phyloP scores from a whole-genome alignment of 768 basidiomycete species.

The Trametes cinnabarina region DNA sequence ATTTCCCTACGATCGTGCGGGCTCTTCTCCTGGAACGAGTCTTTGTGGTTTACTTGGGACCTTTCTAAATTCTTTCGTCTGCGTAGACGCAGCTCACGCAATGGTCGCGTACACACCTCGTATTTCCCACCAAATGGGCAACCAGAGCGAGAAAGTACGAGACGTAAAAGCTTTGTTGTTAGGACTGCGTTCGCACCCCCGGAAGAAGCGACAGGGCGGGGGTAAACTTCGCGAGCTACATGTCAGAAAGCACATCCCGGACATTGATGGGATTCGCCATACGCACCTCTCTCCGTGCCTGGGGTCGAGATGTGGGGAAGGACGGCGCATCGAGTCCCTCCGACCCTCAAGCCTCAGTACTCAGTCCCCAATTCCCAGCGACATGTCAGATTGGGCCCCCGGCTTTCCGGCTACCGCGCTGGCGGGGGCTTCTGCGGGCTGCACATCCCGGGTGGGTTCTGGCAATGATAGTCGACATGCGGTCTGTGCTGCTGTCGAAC shows the following conservation, averaged over 20 bases:
- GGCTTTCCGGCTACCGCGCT: constrained; percentile 1
- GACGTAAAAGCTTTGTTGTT: too few species aligned
- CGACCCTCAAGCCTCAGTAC: too few species aligned
- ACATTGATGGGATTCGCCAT: not conserved
- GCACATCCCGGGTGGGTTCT: not conserved
- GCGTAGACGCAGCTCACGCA: too few species aligned
- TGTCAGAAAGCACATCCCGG: not conserved
- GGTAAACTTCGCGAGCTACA: not conserved
- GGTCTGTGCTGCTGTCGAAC: not conserved
- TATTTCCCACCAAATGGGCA: too few species aligned
- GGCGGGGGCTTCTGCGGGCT: not conserved
- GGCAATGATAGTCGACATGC: not conserved
- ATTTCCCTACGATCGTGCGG: too few species aligned
- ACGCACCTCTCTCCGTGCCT: constrained; percentile 3
- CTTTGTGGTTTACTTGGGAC: too few species aligned
- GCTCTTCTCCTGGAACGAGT: too few species aligned
- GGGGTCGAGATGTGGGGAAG: not conserved
- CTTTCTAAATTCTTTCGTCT: too few species aligned
- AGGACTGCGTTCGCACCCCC: constrained; percentile 2
- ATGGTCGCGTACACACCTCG: too few species aligned
- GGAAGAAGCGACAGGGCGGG: constrained; percentile 6
- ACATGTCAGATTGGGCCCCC: not conserved
- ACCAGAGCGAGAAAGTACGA: too few species aligned
- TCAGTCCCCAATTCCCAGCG: not conserved
- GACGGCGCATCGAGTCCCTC: too few species aligned